Base-by-base conservation (phyloP, 2,329 filamentous ascomycete species). In the Cladosporium sp. region DNA sequence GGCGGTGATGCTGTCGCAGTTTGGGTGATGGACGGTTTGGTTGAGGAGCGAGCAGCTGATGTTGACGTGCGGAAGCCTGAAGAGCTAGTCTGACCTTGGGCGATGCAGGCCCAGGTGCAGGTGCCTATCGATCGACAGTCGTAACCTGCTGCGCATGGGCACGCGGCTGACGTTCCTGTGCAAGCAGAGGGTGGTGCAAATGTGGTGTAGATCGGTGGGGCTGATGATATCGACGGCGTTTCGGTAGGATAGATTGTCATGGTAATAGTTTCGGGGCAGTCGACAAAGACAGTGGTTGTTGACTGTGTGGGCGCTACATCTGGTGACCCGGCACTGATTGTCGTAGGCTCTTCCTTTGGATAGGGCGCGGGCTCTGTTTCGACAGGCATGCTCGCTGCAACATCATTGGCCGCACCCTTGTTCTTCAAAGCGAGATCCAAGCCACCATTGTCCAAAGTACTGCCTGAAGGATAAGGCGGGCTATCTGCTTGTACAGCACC, bases 201-300 rank as follows among this genome's bases (percentile, higher is more conserved):
- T 32, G 67, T 68, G 3, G 65, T 70, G 62, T 67, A 67, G 36
- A 69, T 41, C 3, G 64, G 28, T 11, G 65, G 64, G n/a, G n/a
- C 12, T 15, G 49, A 55, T n/a, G 34, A 63, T 18, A 28, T 58
- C 30, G 55, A 21, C 2, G 38, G 30, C 2, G 63, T 70, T n/a
- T 51, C 38, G 28, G 30, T 49, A 24, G 52, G 21, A 59, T 68
- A 65, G 51, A 72, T 60, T 0, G 71, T 71, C 36, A 74, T 65
- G 8, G 70, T 73, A 26, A 72, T 59, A 0, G 70, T 75, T 47
- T 58, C 68, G 15, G 66, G 65, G 62, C 70, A 74, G 60, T 72
- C 71, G 6, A 67, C 64, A 1, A 66, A 70, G 41, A 72, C 63
- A 1, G 71, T 74, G 14, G 65, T 66, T 24, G 68, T 66, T 5